These are phyloP conservation scores for Stachybotrys chlorohalonatus DNA, from an alignment of 2,329 filamentous ascomycete genomes.

Conservation along the genomic window DNA sequence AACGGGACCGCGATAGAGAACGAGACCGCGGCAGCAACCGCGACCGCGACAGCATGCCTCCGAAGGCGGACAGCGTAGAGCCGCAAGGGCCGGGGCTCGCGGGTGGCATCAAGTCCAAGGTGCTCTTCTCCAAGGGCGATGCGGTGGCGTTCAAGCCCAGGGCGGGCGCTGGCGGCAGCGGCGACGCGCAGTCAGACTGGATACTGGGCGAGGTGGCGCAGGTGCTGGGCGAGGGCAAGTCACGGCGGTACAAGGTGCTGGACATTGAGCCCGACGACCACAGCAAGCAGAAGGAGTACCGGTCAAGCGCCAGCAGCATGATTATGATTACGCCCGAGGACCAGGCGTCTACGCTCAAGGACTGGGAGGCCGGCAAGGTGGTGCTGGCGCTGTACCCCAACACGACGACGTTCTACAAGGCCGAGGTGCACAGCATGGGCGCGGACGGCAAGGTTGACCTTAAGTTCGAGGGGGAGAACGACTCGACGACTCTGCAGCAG, in stretches of 20 bases:
- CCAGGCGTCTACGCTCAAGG: constrained; percentile 39
- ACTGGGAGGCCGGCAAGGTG: constrained; percentile 59
- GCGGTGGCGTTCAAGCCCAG: constrained; percentile 60
- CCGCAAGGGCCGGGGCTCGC: constrained; percentile 31
- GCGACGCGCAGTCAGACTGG: constrained; percentile 47
- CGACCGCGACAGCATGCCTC: constrained; percentile 43
- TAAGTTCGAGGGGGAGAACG: constrained; percentile 74
- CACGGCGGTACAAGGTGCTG: constrained; percentile 68
- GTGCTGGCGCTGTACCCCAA: constrained; percentile 75
- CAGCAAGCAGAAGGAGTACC: constrained; percentile 59
- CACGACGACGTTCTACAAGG: constrained; percentile 79
- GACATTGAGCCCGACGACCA: constrained; percentile 69
- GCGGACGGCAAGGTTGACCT: constrained; percentile 48
- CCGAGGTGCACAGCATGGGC: constrained; percentile 66
- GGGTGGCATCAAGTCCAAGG: constrained; percentile 32
- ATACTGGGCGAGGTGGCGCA: constrained; percentile 72
- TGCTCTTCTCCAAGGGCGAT: constrained; percentile 52
- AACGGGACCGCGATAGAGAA: constrained; percentile 3
- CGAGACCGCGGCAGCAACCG: constrained; percentile 25
- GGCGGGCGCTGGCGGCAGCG: constrained; percentile 19
- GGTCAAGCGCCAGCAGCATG: constrained; percentile 64
- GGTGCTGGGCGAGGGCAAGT: constrained; percentile 68
- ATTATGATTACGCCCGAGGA: constrained; percentile 60
- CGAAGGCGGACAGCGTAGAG: constrained; percentile 48
- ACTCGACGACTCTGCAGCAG: constrained; percentile 62